Evolutionary conservation across 139 green algal genomes (phyloP).

Genomic region (Chlorella sp.): DNA sequence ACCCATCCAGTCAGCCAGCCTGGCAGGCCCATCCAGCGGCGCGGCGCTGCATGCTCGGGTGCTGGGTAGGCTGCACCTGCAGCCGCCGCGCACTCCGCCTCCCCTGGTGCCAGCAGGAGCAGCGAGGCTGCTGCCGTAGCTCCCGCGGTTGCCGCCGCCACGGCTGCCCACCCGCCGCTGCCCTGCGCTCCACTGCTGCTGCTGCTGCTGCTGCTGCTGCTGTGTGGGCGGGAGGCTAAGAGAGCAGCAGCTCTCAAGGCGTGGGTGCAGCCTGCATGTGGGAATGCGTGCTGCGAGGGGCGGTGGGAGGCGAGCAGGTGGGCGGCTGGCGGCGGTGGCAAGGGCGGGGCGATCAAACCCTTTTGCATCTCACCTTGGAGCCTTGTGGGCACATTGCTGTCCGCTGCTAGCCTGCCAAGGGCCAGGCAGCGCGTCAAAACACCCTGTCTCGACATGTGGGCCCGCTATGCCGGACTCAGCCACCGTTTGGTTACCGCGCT

Average conservation of each 20-base stretch:
- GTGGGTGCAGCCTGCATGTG: not conserved
- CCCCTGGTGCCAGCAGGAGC: not conserved
- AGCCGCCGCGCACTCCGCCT: not conserved
- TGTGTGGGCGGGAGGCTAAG: not conserved
- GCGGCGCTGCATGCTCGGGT: not conserved
- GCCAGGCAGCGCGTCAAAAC: too few species aligned
- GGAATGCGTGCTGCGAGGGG: too few species aligned
- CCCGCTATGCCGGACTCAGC: too few species aligned
- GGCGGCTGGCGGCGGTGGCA: not conserved
- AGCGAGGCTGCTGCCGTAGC: not conserved
- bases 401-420: too few species aligned
- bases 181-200: too few species aligned
- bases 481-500: too few species aligned
- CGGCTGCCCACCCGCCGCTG: not conserved
- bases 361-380: too few species aligned
- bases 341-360: too few species aligned
- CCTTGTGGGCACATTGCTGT: too few species aligned
- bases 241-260: not conserved
- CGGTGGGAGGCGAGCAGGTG: not conserved
- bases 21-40: not conserved
- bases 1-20: constrained; percentile 12
- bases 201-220: not conserved
- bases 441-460: too few species aligned
- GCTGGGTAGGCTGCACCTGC: not conserved
- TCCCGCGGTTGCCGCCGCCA: not conserved